phyloP scores from a whole-genome alignment of 2,329 filamentous ascomycete genomes.

The Trichoderma arundinaceum region DNA sequence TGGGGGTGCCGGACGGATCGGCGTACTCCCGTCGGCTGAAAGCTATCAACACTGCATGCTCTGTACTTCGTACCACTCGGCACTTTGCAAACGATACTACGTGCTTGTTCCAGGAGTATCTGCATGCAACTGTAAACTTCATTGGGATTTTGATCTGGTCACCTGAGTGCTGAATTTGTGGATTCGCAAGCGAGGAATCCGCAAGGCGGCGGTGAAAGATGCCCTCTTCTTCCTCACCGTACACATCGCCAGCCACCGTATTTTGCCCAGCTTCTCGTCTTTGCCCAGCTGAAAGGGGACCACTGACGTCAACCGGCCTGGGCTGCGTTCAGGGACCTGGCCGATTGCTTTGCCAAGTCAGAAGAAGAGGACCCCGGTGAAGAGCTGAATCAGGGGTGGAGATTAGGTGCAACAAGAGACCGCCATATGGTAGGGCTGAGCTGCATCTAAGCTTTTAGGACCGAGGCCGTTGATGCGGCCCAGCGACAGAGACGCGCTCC shows the following conservation, averaged over 20 bases:
- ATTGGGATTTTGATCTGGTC: neutral
- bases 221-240: neutral
- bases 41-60: neutral
- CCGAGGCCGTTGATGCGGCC: constrained; percentile 19
- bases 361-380: neutral
- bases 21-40: neutral
- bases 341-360: neutral
- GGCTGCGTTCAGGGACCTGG: neutral
- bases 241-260: constrained; percentile 4
- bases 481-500: neutral
- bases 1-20: neutral
- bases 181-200: constrained; percentile 3
- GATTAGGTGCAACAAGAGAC: constrained; percentile 1
- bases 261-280: neutral
- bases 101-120: neutral
- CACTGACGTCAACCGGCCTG: neutral
- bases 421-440: constrained; percentile 23
- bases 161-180: constrained; percentile 14
- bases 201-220: constrained; percentile 13
- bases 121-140: neutral
- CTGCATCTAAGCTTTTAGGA: constrained; percentile 19
- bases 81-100: too few species aligned
- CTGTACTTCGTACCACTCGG: neutral
- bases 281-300: neutral
- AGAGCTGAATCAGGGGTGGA: constrained; percentile 24